Conservation (phyloP, 352 stramenopile genomes). For the Aphanomyces euteiches region DNA sequence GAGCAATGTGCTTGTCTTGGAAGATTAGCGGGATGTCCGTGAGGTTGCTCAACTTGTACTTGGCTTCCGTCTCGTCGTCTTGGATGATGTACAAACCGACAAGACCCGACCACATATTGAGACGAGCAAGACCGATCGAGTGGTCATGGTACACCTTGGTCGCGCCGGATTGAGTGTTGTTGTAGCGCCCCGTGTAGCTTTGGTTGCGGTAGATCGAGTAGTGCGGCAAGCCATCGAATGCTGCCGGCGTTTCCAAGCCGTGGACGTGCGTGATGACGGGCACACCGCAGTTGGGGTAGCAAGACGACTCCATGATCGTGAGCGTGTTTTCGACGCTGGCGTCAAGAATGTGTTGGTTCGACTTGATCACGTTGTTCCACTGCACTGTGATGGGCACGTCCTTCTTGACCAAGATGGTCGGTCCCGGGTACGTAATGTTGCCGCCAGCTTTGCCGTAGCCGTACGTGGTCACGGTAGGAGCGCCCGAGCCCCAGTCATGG, state of each 20-base stretch:
- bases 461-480: constrained; percentile 41
- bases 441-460: constrained; percentile 39
- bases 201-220: constrained; percentile 69
- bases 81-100: constrained; percentile 58
- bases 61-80: constrained; percentile 45
- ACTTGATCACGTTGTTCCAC: constrained; percentile 53
- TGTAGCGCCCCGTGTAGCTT: constrained; percentile 47
- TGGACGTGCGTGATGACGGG: constrained; percentile 59
- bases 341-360: constrained; percentile 44
- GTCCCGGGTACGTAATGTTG: constrained; percentile 42
- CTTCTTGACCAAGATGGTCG: constrained; percentile 48
- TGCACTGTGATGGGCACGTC: constrained; percentile 45
- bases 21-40: constrained; percentile 61
- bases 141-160: constrained; percentile 78
- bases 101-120: constrained; percentile 64
- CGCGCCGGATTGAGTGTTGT: constrained; percentile 64
- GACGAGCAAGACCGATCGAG: constrained; percentile 55
- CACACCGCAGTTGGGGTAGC: constrained; percentile 64
- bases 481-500: constrained; percentile 52
- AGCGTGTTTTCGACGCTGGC: constrained; percentile 48
- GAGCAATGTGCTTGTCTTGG: constrained; percentile 48
- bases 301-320: constrained; percentile 46
- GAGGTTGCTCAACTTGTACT: constrained; percentile 44
- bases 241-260: constrained; percentile 57
- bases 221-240: constrained; percentile 55